phyloP scores from a whole-genome alignment of 768 basidiomycete genomes.

The Boletus rubroflammeus region DNA sequence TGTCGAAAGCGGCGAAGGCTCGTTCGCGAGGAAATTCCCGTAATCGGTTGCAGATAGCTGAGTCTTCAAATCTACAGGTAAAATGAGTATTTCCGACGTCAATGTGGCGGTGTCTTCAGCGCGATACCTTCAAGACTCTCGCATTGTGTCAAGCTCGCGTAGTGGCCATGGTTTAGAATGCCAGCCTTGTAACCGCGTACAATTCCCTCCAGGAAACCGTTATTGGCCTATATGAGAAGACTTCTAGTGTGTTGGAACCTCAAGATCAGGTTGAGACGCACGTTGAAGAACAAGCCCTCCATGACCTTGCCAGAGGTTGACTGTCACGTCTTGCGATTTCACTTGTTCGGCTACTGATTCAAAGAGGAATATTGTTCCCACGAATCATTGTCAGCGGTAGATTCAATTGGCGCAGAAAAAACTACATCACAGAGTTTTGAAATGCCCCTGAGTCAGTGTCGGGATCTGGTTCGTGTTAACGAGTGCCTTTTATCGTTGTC shows the following conservation, averaged over 20 bases:
- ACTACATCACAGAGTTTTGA: neutral
- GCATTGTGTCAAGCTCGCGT: conserved; percentile 93
- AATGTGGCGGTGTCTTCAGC: neutral
- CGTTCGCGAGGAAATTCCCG: conserved; percentile 96
- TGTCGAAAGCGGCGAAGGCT: conserved; percentile 89
- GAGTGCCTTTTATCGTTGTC: neutral
- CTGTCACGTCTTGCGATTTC: neutral
- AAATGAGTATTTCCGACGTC: conserved; percentile 1
- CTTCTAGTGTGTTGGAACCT: neutral
- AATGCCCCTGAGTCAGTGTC: neutral
- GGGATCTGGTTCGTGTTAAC: neutral
- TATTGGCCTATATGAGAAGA: conserved; percentile 52
- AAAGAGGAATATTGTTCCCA: conserved; percentile 22
- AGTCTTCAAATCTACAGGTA: conserved; percentile 80
- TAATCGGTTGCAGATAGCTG: conserved; percentile 97
- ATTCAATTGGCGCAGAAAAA: neutral
- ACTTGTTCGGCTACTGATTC: neutral
- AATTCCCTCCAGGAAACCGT: conserved; percentile 77
- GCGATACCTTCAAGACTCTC: conserved; percentile 88
- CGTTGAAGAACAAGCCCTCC: conserved; percentile 91
- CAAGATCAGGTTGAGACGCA: conserved; percentile 32
- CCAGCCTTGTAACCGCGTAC: conserved; percentile 93
- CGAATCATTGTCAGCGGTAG: neutral
- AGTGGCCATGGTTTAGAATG: conserved; percentile 84
- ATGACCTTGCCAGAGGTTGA: conserved; percentile 37